phyloP scores from a whole-genome alignment of 345 rosid species.

The Eucalyptus sp. region DNA sequence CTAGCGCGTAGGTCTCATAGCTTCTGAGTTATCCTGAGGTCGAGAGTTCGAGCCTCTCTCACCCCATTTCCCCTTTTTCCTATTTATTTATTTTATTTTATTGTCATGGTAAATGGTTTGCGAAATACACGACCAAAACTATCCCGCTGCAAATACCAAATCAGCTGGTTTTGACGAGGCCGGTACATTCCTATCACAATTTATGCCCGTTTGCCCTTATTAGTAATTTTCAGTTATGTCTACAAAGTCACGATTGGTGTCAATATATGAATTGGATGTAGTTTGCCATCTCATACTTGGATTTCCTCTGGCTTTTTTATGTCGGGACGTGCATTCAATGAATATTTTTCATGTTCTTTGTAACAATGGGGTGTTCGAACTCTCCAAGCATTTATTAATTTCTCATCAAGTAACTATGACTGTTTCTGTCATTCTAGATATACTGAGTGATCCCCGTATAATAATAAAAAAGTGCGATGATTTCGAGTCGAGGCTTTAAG shows the following conservation, averaged over 20 bases:
- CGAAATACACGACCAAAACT: background rate
- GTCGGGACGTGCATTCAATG: background rate
- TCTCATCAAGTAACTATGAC: background rate
- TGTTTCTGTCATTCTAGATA: background rate
- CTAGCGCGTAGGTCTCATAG: slow-evolving; percentile 98
- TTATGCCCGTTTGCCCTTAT: background rate
- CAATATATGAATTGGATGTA: too few relatives aligned
- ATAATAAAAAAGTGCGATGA: background rate
- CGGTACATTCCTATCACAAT: background rate
- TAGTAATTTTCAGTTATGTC: too few relatives aligned
- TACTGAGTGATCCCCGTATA: background rate
- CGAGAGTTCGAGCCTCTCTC: slow-evolving; percentile 96
- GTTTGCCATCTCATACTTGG: background rate
- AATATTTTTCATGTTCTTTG: background rate
- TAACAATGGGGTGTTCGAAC: background rate
- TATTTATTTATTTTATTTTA: too few relatives aligned
- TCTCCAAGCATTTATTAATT: background rate
- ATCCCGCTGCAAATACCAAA: background rate
- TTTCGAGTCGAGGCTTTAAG: background rate
- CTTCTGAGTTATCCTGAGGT: slow-evolving; percentile 83
- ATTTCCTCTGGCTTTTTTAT: background rate
- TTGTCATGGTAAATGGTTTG: background rate
- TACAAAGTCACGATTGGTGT: rapidly evolving
- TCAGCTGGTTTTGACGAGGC: background rate
- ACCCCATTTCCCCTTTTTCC: slow-evolving; percentile 26